Evolutionary conservation across 106 monocot genomes (phyloP), one percentile per base, ranked within the genome.

Genomic region (Triglochin maritima): DNA sequence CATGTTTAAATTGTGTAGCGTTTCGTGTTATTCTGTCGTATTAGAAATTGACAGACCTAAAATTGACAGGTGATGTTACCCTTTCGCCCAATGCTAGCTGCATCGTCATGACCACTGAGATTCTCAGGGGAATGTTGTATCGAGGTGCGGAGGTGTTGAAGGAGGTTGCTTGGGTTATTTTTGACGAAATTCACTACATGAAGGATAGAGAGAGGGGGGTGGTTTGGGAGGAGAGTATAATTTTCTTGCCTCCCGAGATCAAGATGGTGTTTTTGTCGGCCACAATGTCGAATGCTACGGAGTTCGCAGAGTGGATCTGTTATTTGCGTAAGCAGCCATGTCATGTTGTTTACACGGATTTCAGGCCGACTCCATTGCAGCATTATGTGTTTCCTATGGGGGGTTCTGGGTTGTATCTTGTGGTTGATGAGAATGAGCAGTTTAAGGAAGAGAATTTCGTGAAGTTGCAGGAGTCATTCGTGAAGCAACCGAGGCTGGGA

Each of bases 121-220:
- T 98, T 56, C 83, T 98, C n/a, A 76, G 98, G 62, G 91, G 84
- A 46, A 98, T 98, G 98, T 82, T 98, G 9, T 98, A 89, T 67
- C 81, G 98, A 59, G 98, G 98, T 6, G 86, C 98, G 11, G 98
- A 98, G 70, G 82, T 98, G 53, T 17, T 98, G 17, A 98, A 98
- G 73, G 98, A 98, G 64, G 98, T 98, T 17, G 98, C 92, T 5
- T 98, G 98, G 98, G 98, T 98, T 45, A 89, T 98, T 9, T 92
- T 98, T 64, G 98, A 98, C 69, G 98, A 98, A 49, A 98, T 98
- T 71, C 98, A 98, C 73, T 98, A 98, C 76, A 98, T 98, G 98
- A 98, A 98, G 73, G 98, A 98, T 66, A 66, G 98, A 6, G 98
- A 98, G 80, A 80, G 98, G 66, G 98, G 98, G 50, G 98, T 98